phyloP scores from a whole-genome alignment of 2,329 filamentous ascomycete species.

The Aspergillus fumigatiaffinis region DNA sequence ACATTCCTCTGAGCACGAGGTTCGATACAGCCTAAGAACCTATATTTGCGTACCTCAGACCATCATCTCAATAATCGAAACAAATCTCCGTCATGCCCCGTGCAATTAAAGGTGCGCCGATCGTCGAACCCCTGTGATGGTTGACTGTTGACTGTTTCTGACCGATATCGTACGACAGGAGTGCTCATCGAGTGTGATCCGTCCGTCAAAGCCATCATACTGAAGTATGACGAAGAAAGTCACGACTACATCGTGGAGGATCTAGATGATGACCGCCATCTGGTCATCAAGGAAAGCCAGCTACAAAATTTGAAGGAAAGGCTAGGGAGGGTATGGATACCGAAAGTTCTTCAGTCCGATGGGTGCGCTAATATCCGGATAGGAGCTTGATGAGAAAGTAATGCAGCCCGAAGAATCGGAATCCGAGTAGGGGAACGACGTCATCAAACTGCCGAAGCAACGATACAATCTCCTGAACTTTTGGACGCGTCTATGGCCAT shows the following conservation, averaged over 20 bases:
- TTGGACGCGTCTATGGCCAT: neutral
- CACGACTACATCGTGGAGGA: constrained; percentile 49
- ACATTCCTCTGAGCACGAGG: neutral
- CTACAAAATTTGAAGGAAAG: constrained; percentile 40
- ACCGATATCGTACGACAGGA: constrained; percentile 24
- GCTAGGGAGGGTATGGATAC: constrained; percentile 36
- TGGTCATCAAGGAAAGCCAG: constrained; percentile 47
- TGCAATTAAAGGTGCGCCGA: constrained; percentile 35
- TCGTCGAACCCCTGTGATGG: too few relatives aligned
- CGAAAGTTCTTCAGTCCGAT: neutral
- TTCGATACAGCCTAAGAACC: neutral
- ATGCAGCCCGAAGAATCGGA: constrained; percentile 46
- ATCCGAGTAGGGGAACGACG: constrained; percentile 29
- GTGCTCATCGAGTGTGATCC: constrained; percentile 47
- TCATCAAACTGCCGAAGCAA: neutral
- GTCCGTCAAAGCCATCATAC: constrained; percentile 47
- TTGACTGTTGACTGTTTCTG: neutral
- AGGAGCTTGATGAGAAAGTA: constrained; percentile 47
- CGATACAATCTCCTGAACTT: neutral
- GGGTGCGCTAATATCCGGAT: constrained; percentile 1
- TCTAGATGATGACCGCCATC: constrained; percentile 42
- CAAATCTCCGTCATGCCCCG: constrained; percentile 33
- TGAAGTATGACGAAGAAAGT: constrained; percentile 45
- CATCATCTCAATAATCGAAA: neutral
- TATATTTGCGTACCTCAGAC: neutral